Evolutionary conservation across 148 eudicot genomes (phyloP).

Genomic region (Silene latifolia): DNA sequence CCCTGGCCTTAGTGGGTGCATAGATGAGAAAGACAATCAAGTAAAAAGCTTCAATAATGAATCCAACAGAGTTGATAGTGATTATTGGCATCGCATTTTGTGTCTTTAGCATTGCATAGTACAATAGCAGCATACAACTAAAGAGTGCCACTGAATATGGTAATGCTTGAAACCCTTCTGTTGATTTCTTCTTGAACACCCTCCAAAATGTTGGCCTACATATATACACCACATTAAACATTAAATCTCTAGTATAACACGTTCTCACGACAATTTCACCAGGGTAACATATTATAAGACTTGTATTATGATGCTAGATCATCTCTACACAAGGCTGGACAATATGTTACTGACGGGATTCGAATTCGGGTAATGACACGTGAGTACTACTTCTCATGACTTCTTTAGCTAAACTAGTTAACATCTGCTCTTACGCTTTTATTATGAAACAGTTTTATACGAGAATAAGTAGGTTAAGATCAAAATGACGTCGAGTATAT

Average conservation of each 20-base stretch:
- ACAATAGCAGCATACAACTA: slow-evolving; percentile 64
- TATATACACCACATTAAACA: background rate
- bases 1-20: slow-evolving; percentile 63
- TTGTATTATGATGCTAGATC: too few relatives aligned
- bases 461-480: too few relatives aligned
- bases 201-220: slow-evolving; percentile 70
- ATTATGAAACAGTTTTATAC: too few relatives aligned
- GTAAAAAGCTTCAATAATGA: slow-evolving; percentile 43
- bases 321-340: too few relatives aligned
- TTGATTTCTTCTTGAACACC: slow-evolving; percentile 68
- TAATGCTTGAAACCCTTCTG: slow-evolving; percentile 69
- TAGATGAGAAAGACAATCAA: slow-evolving; percentile 54
- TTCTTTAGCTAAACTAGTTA: too few relatives aligned
- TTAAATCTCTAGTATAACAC: background rate
- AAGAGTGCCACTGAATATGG: slow-evolving; percentile 74
- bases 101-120: slow-evolving; percentile 57
- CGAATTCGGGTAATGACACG: too few relatives aligned
- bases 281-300: too few relatives aligned
- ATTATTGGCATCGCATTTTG: slow-evolving; percentile 41
- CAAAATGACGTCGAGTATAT: background rate
- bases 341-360: too few relatives aligned
- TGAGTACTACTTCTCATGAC: too few relatives aligned
- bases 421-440: too few relatives aligned
- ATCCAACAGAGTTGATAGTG: slow-evolving; percentile 65
- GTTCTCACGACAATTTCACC: background rate